phyloP scores from a whole-genome alignment of 2,329 filamentous ascomycete species.

The Exophiala sp. region DNA sequence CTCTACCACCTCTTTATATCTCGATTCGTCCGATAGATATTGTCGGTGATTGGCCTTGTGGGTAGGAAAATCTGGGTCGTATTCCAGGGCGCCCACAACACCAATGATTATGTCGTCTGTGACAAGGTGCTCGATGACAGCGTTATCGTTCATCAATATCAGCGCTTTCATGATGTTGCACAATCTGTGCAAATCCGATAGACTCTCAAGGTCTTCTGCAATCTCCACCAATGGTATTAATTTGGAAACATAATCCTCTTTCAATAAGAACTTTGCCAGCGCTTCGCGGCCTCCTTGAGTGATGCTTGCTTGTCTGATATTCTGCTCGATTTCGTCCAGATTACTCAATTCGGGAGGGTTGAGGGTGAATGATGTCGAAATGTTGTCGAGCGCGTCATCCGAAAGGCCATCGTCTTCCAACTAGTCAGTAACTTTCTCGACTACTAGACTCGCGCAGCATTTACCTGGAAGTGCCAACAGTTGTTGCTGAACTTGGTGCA shows the following conservation, averaged over 20 bases:
- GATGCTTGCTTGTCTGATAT: constrained; percentile 74
- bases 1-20: constrained; percentile 93
- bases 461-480: neutral
- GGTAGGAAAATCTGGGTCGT: constrained; percentile 94
- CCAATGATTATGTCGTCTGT: constrained; percentile 85
- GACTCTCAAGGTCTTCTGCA: constrained; percentile 86
- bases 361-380: constrained; percentile 66
- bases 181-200: constrained; percentile 79
- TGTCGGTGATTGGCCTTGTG: constrained; percentile 97
- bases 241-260: constrained; percentile 81
- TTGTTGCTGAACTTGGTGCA: constrained; percentile 69
- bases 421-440: constrained; percentile 3
- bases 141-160: constrained; percentile 89
- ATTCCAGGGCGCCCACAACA: constrained; percentile 93
- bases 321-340: constrained; percentile 76
- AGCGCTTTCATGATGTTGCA: constrained; percentile 98
- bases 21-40: constrained; percentile 81
- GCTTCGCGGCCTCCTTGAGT: constrained; percentile 76
- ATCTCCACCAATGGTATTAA: constrained; percentile 80
- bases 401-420: constrained; percentile 75
- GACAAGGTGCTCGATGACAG: constrained; percentile 90
- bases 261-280: constrained; percentile 79
- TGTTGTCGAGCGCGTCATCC: constrained; percentile 76
- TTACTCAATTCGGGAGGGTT: constrained; percentile 78
- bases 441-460: too few species aligned